Evolutionary conservation across 2,329 filamentous ascomycete genomes (phyloP), one percentile per base, ranked within the genome.

Genomic region (Polytolypa hystricis): DNA sequence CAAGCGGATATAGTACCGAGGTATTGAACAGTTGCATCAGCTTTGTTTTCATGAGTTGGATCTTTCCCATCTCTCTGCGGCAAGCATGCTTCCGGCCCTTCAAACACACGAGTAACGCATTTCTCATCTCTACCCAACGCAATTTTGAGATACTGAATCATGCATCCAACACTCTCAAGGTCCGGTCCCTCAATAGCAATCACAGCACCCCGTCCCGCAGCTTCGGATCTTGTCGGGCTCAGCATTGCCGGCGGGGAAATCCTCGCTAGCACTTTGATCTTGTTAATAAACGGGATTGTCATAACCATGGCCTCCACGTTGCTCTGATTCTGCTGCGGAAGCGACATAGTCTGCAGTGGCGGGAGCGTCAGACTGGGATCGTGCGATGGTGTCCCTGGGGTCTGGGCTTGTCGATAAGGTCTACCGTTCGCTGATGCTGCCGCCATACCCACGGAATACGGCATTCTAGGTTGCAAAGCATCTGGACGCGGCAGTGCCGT

Each of bases 161-260:
- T 73, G 12, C 73, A 70, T 3, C 69, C 62, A 3, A 84, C 77
- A 3, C 83, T 73, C 7, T 72, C 67, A 2, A 64, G 56, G 39
- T 79, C 73, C 12, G 80, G 70, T 1, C 87, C 87, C 57, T 96
- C 89, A 18, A 96, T 65, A 0, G 84, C 81, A 43, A 96, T 79
- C 25, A 95, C 73, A 0, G 82, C 74, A 0, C 89, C 87, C n/a
- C 86, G 74, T 5, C 66, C 64, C 47, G 49, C 66, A 4, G 47
- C 41, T 12, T 33, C 39, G 7, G 45, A 16, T 8, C 23, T 29
- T 27, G 58, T 55, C 4, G 55, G 50, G 55, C 50, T 47, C 1
- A 50, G 48, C 4, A 63, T 60, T 10, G 84, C 65, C 0, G 83
- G 77, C 16, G 80, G 82, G 30, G 81, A 81, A 45, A 95, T 84